Percentiles rank a stretch among this genome's conserved stretches.
These are phyloP conservation scores for Nectriaceae sp. DNA, from an alignment of 2,329 filamentous ascomycete species.

Conservation along the genomic window DNA sequence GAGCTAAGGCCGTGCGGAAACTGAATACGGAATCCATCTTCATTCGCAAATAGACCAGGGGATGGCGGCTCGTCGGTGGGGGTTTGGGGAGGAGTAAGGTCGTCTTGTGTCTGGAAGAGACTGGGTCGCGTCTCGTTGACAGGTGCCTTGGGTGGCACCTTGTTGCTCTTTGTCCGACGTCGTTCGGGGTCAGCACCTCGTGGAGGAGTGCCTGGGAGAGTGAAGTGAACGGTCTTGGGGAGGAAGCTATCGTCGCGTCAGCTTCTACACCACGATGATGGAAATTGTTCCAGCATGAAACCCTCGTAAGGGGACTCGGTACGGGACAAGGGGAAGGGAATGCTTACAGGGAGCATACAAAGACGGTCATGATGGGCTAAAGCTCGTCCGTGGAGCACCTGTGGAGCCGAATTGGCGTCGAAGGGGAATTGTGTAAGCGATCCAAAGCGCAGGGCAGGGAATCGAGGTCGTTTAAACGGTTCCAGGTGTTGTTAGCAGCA, in stretches of 20 bases:
- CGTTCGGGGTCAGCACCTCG: slow-evolving; percentile 36
- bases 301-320: not conserved
- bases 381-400: slow-evolving; percentile 9
- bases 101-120: slow-evolving; percentile 50
- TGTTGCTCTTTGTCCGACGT: slow-evolving; percentile 31
- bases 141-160: slow-evolving; percentile 24
- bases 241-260: slow-evolving; percentile 66
- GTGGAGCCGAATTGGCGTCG: slow-evolving; percentile 7
- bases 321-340: not conserved
- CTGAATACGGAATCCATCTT: slow-evolving; percentile 59
- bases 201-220: slow-evolving; percentile 58
- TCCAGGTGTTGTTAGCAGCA: slow-evolving; percentile 12
- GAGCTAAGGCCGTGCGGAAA: slow-evolving; percentile 57
- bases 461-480: slow-evolving; percentile 4
- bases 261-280: slow-evolving; percentile 1
- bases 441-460: slow-evolving; percentile 5
- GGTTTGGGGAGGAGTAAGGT: slow-evolving; percentile 58
- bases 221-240: slow-evolving; percentile 90
- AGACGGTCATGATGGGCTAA: slow-evolving; percentile 41
- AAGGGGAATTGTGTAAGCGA: slow-evolving; percentile 6
- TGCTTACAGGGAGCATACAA: slow-evolving; percentile 43
- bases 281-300: not conserved
- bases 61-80: slow-evolving; percentile 47
- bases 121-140: slow-evolving; percentile 47
- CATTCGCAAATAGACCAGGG: slow-evolving; percentile 56